Conservation (phyloP, 192 early-diverging fungal genomes). For the Fimicolochytrium jonesii region DNA sequence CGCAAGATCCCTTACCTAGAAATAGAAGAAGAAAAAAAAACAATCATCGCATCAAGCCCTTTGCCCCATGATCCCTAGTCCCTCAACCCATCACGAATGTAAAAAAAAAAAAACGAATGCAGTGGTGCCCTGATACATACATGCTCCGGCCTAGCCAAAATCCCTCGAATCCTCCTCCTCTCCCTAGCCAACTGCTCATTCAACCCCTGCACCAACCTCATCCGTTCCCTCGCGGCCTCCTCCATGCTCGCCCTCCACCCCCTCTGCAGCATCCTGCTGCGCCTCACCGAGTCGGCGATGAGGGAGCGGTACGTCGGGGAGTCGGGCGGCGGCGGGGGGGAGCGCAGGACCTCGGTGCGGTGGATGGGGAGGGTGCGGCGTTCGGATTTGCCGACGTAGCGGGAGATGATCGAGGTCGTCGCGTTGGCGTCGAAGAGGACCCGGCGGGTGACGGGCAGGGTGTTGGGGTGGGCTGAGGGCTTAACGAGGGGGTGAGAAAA, state of each 20-base stretch:
- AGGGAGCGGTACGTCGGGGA: conserved; percentile 18
- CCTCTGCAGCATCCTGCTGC: background rate
- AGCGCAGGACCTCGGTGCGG: conserved; percentile 17
- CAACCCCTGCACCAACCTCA: conserved; percentile 10
- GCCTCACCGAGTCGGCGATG: conserved; percentile 12
- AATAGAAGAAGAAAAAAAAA: no score
- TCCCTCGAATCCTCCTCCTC: background rate
- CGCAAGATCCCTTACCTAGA: background rate
- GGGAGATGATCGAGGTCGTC: conserved; percentile 7
- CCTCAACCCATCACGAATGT: no score
- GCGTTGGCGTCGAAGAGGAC: conserved; percentile 28
- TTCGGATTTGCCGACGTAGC: conserved; percentile 27
- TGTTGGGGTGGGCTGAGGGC: conserved; percentile 20
- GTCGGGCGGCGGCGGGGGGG: background rate
- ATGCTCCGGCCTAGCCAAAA: conserved; percentile 17
- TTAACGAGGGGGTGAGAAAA: background rate
- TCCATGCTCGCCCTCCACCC: conserved; percentile 4
- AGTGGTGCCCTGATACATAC: no score
- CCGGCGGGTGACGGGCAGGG: conserved; percentile 17
- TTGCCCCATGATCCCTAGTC: no score
- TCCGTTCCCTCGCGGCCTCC: conserved; percentile 13
- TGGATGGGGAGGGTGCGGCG: conserved; percentile 18
- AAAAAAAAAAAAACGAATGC: no score
- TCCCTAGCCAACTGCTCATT: conserved; percentile 20
- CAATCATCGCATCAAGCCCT: no score